Conservation (phyloP, 2,329 filamentous ascomycete genomes). For the Atkinsonella texensis region DNA sequence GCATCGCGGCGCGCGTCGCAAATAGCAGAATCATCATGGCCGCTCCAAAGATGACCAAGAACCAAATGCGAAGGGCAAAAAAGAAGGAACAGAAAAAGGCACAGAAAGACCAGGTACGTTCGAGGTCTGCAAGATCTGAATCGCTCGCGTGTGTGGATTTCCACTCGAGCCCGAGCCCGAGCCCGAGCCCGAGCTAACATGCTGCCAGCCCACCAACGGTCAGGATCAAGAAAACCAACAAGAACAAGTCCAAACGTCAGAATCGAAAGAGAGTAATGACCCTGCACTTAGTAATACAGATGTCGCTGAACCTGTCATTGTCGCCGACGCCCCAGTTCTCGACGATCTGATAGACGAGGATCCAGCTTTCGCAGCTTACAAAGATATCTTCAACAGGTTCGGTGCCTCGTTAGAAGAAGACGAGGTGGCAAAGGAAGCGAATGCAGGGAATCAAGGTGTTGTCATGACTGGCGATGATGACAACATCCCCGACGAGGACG, state of each 20-base stretch:
- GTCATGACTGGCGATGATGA: constrained; percentile 75
- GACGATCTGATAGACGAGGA: constrained; percentile 56
- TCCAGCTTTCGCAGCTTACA: constrained; percentile 73
- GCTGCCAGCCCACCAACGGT: background rate
- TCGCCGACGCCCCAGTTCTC: constrained; percentile 38
- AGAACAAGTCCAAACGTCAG: constrained; percentile 13
- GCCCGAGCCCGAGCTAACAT: background rate
- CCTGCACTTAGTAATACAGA: background rate
- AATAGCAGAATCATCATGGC: constrained; percentile 37
- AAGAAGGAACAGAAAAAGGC: constrained; percentile 84
- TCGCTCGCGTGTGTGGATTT: background rate
- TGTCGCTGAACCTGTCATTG: constrained; percentile 20
- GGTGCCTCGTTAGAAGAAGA: constrained; percentile 52
- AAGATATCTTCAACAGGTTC: constrained; percentile 72
- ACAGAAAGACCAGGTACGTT: constrained; percentile 39
- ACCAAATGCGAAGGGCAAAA: constrained; percentile 82
- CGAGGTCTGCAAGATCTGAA: background rate
- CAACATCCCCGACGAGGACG: constrained; percentile 75
- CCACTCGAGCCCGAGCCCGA: background rate
- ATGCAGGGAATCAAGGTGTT: constrained; percentile 66
- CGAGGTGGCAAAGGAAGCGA: constrained; percentile 50
- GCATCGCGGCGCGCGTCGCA: constrained; percentile 16
- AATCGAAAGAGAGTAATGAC: constrained; percentile 12
- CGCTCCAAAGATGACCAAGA: constrained; percentile 72
- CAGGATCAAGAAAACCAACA: background rate